Base-by-base conservation (phyloP, 2,329 filamentous ascomycete genomes). In the Fusarium tupiense region DNA sequence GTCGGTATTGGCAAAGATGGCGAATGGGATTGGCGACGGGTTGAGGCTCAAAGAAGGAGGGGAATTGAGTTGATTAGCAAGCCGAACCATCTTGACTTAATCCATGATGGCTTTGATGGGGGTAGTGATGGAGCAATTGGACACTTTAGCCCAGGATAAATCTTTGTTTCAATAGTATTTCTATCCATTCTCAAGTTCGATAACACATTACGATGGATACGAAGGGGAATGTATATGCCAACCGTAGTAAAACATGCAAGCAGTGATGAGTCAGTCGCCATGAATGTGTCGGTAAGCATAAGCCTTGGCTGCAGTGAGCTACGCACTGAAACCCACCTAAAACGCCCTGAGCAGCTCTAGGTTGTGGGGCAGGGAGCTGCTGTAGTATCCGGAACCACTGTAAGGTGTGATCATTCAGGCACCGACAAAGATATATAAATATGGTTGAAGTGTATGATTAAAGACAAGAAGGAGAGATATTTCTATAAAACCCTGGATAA, bases 401-500 rank as follows among this genome's bases (percentile, higher is more conserved):
- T 3, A 12, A 17, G 3, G 20, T 5, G 4, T 8, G 22, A 19
- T 33, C 22, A 24, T 13, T 11, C n/a, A 19, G 20, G 20, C 29
- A 50, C 22, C 2, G 16, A n/a, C 26, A 11, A 31, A 3, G 1
- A 5, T 1, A 4, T 1, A 47, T 11, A 13, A 17, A 6, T 16
- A 8, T n/a, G 3, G 6, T 31, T 7, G 0, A 16, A 12, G 4
- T n/a, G 10, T 0, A 24, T n/a, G 5, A 20, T 20, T 24, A 0
- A 35, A 35, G 0, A 4, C 4, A 11, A 35, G 22, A 35, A 52
- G 16, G 1, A 13, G 9, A 11, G 1, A 10, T 2, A 13, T 41
- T 54, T 19, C 52, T 41, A 40, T 17, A 24, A 40, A 13, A 19
- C 0, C 3, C 6, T 6, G 2, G 4, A 8, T 9, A 40, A 22